phyloP scores from a whole-genome alignment of 768 basidiomycete genomes.

The Suillus lakei region DNA sequence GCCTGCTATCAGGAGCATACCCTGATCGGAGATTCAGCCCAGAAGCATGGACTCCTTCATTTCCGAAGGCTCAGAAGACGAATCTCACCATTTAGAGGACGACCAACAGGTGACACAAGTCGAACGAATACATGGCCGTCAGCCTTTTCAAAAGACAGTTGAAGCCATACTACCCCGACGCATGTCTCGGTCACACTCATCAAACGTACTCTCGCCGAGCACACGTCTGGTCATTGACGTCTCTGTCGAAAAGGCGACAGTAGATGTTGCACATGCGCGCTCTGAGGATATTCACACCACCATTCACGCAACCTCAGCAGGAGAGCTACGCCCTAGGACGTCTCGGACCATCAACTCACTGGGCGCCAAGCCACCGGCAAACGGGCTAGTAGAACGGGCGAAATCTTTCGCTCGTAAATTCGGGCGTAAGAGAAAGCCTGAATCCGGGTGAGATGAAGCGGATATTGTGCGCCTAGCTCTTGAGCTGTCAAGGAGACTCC shows the following conservation, averaged over 20 bases:
- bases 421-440: constrained; percentile 41
- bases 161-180: constrained; percentile 50
- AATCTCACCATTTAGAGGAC: constrained; percentile 45
- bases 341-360: constrained; percentile 36
- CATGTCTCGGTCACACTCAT: constrained; percentile 47
- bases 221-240: constrained; percentile 48
- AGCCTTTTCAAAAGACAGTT: constrained; percentile 47
- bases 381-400: constrained; percentile 41
- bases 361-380: constrained; percentile 22
- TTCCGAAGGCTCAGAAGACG: constrained; percentile 40
- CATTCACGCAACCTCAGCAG: constrained; percentile 26
- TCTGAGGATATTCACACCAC: constrained; percentile 19
- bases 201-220: constrained; percentile 37
- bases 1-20: constrained; percentile 13
- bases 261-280: constrained; percentile 14
- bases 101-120: constrained; percentile 52
- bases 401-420: constrained; percentile 49
- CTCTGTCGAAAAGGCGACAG: constrained; percentile 51
- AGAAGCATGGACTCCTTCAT: constrained; percentile 49
- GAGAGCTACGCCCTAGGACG: constrained; percentile 39
- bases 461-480: constrained; percentile 9
- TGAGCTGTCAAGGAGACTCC: constrained; percentile 1
- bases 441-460: constrained; percentile 15
- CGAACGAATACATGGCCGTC: constrained; percentile 49
- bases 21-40: constrained; percentile 39